A percentile compares a stretch with the other conserved stretches of the same genome.
Conservation (phyloP, 306 rosid species). For the Oxytropis ochrocephala region DNA sequence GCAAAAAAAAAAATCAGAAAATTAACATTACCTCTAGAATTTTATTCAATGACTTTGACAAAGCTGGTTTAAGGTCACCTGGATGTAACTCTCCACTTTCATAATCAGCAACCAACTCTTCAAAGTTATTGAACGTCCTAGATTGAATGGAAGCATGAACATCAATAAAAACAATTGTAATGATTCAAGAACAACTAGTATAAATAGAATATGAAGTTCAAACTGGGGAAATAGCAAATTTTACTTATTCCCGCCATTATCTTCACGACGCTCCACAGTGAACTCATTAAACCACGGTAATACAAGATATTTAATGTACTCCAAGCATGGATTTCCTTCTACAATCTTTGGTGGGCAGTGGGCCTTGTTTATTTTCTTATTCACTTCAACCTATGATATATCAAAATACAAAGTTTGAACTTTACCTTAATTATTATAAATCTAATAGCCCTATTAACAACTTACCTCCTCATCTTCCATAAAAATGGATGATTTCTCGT, state of each 20-base stretch:
- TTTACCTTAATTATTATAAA: too few species aligned
- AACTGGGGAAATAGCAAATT: conserved; percentile 16
- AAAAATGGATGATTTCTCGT: conserved; percentile 60
- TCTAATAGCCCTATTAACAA: not conserved
- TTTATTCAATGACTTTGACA: conserved; percentile 66
- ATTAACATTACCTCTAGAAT: conserved; percentile 69
- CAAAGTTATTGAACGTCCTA: conserved; percentile 57
- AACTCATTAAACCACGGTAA: conserved; percentile 82
- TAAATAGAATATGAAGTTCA: not conserved
- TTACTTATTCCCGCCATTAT: conserved; percentile 75
- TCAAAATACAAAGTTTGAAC: conserved; percentile 5
- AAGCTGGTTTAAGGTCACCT: conserved; percentile 67
- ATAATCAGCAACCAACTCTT: conserved; percentile 53
- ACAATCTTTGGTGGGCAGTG: conserved; percentile 73
- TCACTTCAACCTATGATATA: conserved; percentile 70
- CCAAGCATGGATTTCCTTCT: conserved; percentile 82
- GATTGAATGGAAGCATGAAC: not conserved
- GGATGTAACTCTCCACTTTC: conserved; percentile 69
- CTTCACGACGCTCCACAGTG: conserved; percentile 52
- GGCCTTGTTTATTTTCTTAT: conserved; percentile 72
- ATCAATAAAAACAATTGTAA: conserved; percentile 5
- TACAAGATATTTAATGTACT: conserved; percentile 59
- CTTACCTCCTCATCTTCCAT: conserved; percentile 98
- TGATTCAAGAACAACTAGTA: not conserved
- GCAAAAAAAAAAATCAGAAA: not conserved